These are phyloP conservation scores for Setaria italica DNA, from an alignment of 202 grass and related monocot genomes.

Conservation along the genomic window DNA sequence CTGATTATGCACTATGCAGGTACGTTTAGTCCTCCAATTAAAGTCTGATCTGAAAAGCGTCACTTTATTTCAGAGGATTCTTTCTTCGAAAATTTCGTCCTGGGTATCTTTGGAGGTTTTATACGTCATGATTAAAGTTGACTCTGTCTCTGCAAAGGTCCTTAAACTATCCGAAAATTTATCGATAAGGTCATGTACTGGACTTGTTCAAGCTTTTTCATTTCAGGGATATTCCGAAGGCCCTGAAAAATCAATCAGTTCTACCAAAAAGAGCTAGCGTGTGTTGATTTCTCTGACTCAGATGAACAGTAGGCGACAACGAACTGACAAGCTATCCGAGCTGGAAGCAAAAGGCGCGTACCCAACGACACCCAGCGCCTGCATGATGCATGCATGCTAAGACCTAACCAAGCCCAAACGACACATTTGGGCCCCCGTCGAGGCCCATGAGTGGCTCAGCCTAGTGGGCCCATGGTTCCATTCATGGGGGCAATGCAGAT, in stretches of 20 bases:
- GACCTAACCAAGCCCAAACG: constrained; percentile 33
- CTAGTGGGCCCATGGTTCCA: constrained; percentile 26
- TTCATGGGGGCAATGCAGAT: constrained; percentile 19
- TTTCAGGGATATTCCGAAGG: not conserved
- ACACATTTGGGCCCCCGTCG: constrained; percentile 20
- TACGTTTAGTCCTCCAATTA: not conserved
- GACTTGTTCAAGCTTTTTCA: not conserved
- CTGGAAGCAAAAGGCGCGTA: not conserved
- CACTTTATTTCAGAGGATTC: not conserved
- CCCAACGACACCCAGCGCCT: not conserved
- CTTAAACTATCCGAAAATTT: not conserved
- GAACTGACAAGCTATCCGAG: not conserved
- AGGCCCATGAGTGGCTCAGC: constrained; percentile 24
- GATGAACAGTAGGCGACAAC: constrained; percentile 39
- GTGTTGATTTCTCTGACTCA: constrained; percentile 35
- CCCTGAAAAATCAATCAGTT: not conserved
- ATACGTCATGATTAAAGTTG: not conserved
- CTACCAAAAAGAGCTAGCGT: not conserved
- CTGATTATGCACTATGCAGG: not conserved
- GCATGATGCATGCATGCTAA: not conserved
- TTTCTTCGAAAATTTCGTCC: not conserved
- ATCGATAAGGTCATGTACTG: not conserved
- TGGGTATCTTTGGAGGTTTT: not conserved
- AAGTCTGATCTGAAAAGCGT: not conserved
- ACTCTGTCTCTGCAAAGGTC: not conserved